phyloP scores from a whole-genome alignment of 2,329 filamentous ascomycete species.

The Xylaria sp. region DNA sequence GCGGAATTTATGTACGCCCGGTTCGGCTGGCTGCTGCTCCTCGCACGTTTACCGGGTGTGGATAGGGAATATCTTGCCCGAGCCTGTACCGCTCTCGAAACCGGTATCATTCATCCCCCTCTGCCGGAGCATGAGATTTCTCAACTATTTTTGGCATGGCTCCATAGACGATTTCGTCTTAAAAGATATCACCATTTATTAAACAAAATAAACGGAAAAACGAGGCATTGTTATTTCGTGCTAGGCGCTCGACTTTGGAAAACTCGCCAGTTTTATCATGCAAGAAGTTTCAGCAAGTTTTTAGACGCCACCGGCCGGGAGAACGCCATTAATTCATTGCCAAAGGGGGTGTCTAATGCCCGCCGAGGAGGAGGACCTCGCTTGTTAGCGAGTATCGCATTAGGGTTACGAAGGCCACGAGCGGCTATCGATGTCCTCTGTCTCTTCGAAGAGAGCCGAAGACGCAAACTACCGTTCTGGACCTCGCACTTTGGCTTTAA shows the following conservation, averaged over 20 bases:
- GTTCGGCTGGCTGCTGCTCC: conserved; percentile 44
- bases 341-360: conserved; percentile 31
- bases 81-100: conserved; percentile 43
- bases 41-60: conserved; percentile 46
- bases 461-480: conserved; percentile 39
- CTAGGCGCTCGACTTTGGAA: conserved; percentile 41
- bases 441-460: conserved; percentile 35
- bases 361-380: conserved; percentile 31
- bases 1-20: conserved; percentile 37
- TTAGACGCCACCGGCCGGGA: conserved; percentile 44
- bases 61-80: conserved; percentile 38
- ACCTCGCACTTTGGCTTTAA: conserved; percentile 38
- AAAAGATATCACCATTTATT: conserved; percentile 19
- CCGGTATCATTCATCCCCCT: conserved; percentile 27
- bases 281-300: conserved; percentile 40
- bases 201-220: conserved; percentile 3
- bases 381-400: conserved; percentile 41
- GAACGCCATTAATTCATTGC: conserved; percentile 40
- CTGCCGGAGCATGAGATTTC: conserved; percentile 43
- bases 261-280: conserved; percentile 38
- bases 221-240: conserved; percentile 30
- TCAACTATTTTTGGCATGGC: conserved; percentile 43
- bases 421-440: conserved; percentile 44
- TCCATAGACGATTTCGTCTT: conserved; percentile 36
- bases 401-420: conserved; percentile 40